Evolutionary conservation across 345 rosid species (phyloP).

Genomic region (Lumnitzera littorea): DNA sequence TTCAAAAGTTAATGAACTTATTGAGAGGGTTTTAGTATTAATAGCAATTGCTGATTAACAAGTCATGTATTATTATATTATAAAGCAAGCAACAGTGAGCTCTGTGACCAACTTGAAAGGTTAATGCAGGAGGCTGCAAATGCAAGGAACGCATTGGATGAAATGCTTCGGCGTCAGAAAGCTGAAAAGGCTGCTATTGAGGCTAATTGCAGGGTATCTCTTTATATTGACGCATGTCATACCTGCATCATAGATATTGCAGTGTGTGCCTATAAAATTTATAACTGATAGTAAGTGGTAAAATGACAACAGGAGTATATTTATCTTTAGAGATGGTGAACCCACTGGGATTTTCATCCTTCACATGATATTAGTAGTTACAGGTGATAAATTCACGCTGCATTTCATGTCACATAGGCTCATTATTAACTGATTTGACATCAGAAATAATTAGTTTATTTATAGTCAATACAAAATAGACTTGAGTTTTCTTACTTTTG

Average conservation of each 20-base stretch:
- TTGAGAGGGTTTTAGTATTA: neutral
- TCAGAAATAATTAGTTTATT: too few species aligned
- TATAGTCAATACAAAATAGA: neutral
- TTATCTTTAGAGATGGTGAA: too few species aligned
- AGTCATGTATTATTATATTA: conserved; percentile 14
- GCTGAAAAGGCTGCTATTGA: conserved; percentile 62
- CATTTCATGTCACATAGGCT: too few species aligned
- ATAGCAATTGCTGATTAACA: neutral
- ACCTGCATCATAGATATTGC: too few species aligned
- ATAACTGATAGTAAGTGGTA: neutral
- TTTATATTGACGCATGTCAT: neutral
- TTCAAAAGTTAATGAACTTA: neutral
- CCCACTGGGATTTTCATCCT: too few species aligned
- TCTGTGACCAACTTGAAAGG: conserved; percentile 36
- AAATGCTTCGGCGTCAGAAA: conserved; percentile 43
- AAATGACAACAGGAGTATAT: neutral
- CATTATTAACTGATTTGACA: too few species aligned
- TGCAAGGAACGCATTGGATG: conserved; percentile 49
- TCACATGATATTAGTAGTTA: too few species aligned
- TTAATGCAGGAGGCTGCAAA: conserved; percentile 49
- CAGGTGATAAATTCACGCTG: too few species aligned
- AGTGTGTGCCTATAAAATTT: neutral
- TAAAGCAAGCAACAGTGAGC: conserved; percentile 43
- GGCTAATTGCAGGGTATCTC: conserved; percentile 57
- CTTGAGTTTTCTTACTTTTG: too few species aligned